phyloP scores from a whole-genome alignment of 2,329 filamentous ascomycete genomes.

The Xylariaceae sp. region DNA sequence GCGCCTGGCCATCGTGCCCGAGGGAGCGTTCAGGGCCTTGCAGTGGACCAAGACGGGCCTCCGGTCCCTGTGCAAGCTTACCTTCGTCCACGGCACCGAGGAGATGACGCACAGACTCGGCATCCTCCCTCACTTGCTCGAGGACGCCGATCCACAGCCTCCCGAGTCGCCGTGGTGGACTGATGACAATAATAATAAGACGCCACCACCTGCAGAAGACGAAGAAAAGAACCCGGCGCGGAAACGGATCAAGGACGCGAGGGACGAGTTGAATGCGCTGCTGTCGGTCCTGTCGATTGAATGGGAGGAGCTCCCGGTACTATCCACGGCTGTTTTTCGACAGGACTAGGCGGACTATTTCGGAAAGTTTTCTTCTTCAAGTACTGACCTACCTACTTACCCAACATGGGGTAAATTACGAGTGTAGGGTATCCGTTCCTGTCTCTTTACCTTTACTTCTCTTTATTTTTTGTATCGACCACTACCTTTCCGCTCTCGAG shows the following conservation, averaged over 20 bases:
- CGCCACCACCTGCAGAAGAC: slow-evolving; percentile 9
- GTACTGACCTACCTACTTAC: neutral
- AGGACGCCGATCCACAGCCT: slow-evolving; percentile 22
- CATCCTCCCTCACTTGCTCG: slow-evolving; percentile 22
- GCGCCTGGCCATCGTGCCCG: slow-evolving; percentile 29
- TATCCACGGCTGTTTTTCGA: slow-evolving; percentile 30
- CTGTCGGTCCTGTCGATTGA: slow-evolving; percentile 26
- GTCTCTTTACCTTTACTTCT: too few species aligned
- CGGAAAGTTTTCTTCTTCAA: neutral
- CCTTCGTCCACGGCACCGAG: slow-evolving; percentile 29
- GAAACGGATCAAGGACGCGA: slow-evolving; percentile 29
- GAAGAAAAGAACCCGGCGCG: slow-evolving; percentile 20
- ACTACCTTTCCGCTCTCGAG: too few species aligned
- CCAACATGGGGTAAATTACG: neutral
- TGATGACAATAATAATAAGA: slow-evolving; percentile 15
- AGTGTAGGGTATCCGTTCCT: too few species aligned
- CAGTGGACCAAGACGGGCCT: slow-evolving; percentile 26
- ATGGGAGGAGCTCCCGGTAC: slow-evolving; percentile 27
- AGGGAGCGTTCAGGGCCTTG: slow-evolving; percentile 29
- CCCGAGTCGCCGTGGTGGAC: too few species aligned
- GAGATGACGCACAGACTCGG: slow-evolving; percentile 20
- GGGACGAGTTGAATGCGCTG: slow-evolving; percentile 28
- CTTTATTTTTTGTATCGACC: too few species aligned
- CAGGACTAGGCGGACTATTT: neutral
- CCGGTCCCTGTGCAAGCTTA: slow-evolving; percentile 26